Base-by-base conservation (phyloP, 2,329 filamentous ascomycete species). In the Rugonectria rugulosa region DNA sequence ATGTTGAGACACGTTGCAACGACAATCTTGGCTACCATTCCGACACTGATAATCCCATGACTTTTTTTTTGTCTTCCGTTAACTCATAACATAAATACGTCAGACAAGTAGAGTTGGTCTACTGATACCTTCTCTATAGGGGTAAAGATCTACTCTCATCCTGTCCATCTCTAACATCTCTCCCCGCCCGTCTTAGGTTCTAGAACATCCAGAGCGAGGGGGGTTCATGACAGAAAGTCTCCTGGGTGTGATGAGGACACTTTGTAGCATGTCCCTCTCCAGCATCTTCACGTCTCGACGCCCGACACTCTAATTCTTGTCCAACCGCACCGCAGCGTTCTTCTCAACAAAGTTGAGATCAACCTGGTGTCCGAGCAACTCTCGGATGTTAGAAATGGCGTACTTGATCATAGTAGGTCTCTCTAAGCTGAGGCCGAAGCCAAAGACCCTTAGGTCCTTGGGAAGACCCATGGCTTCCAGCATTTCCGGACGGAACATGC, bases 401-500 rank as follows among this genome's bases (percentile, higher is more conserved):
- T 89, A 96, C 83, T 96, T 95, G 79, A 97, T 97, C 95, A 98
- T 99, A 10, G 95, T 98, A 54, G 95, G 95, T 68, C 95, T 80
- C 81, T 99, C 95, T 71, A 99, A 77, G 74, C 87, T 91, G 71
- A 99, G 78, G 31, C 95, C 95, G 84, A 92, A 98, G 27, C 95
- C 95, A 72, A 97, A 98, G 9, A 97, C 93, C 60, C 90, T 82
- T 86, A 98, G 87, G 69, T 97, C 90, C 77, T 88, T 92, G 20
- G 93, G 93, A 69, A 98, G 76, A 27, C 94, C 94, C 93, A 97
- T 97, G 5, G 92, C 82, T 77, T 97, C 90, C 70, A 97, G 76
- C 94, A 98, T 97, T 77, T 99, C 95, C 2, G 95, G 93, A 64
- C 95, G 84, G 87, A 99, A 99, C 93, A 99, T 98, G 61, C 95